A percentile compares a stretch with the other conserved stretches of the same genome.
Evolutionary conservation across 2,329 filamentous ascomycete species (phyloP).

Genomic region (Calonectria henricotiae): DNA sequence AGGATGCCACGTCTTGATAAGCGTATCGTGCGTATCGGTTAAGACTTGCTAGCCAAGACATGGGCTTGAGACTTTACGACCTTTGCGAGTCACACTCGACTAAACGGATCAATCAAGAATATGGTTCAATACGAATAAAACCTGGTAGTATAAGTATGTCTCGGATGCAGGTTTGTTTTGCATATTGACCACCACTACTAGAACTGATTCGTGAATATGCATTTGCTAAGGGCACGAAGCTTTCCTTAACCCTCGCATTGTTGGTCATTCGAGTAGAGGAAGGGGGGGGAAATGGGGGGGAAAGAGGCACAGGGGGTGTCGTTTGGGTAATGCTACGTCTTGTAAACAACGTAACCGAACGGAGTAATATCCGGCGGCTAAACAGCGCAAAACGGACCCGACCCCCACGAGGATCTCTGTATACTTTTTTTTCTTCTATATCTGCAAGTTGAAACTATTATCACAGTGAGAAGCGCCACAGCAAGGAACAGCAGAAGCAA

Average conservation of each 20-base stretch:
- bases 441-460: background rate
- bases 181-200: conserved; percentile 8
- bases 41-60: background rate
- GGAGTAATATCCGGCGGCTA: conserved; percentile 22
- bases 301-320: background rate
- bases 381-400: background rate
- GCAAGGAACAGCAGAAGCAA: background rate
- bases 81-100: conserved; percentile 2
- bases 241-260: background rate
- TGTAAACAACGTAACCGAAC: conserved; percentile 16
- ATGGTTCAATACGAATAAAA: conserved; percentile 21
- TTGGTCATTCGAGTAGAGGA: background rate
- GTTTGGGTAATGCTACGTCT: conserved; percentile 11
- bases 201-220: background rate
- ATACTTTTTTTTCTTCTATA: background rate
- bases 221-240: background rate
- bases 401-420: conserved; percentile 9
- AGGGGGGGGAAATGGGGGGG: background rate
- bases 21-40: conserved; percentile 8
- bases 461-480: background rate
- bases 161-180: conserved; percentile 1
- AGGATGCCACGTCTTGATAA: conserved; percentile 12
- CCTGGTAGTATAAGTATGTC: conserved; percentile 11
- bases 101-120: conserved; percentile 13
- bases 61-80: conserved; percentile 1